These are phyloP conservation scores for Helichrysum umbraculigerum DNA, from an alignment of 129 eudicot species.

Conservation along the genomic window DNA sequence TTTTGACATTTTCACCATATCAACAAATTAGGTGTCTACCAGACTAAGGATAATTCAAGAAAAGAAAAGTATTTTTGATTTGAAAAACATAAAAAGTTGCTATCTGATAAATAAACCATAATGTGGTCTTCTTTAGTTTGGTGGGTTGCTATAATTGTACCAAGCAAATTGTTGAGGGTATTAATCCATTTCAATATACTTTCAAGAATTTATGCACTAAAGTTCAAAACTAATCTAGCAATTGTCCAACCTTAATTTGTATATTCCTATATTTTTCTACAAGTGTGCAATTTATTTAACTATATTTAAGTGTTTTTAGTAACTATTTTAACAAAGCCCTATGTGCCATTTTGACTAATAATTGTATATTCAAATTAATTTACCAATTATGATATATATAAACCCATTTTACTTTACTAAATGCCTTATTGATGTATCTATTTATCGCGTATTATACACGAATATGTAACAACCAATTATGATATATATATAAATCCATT, in stretches of 20 bases:
- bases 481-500: not conserved
- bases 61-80: not conserved
- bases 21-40: conserved; percentile 1
- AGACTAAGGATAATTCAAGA: conserved; percentile 9
- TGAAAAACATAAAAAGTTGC: conserved; percentile 4
- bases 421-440: not conserved
- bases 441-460: not conserved
- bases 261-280: conserved; percentile 23
- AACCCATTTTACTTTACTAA: not conserved
- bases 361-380: not conserved
- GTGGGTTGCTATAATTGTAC: conserved; percentile 36
- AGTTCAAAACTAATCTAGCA: conserved; percentile 25
- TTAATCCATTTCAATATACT: conserved; percentile 25
- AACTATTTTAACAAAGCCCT: conserved; percentile 2
- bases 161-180: conserved; percentile 33
- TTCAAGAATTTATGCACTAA: conserved; percentile 22
- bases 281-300: not conserved
- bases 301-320: no score
- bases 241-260: conserved; percentile 29
- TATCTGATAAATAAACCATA: conserved; percentile 22
- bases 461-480: not conserved
- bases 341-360: not conserved
- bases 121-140: conserved; percentile 30
- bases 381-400: not conserved
- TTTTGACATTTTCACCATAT: conserved; percentile 2